Base-by-base conservation (phyloP, 306 rosid genomes). In the Leucaena leucocephala region DNA sequence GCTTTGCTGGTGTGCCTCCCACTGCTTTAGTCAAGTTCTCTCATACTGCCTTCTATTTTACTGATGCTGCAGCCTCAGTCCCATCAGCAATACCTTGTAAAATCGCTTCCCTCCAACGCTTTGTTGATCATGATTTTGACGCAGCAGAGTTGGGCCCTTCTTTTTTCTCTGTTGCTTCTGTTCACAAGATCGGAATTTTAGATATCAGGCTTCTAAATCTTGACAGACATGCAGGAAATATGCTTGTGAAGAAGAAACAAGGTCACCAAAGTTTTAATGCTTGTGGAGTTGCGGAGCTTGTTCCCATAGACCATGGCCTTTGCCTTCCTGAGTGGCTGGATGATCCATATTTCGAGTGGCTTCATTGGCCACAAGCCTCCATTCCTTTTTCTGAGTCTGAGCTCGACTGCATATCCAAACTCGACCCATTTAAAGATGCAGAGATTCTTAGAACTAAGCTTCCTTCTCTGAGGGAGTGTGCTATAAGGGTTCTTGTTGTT, bases 311-410 rank as follows among this genome's bases (percentile, higher is more conserved):
- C 79, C 98, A 94, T 65, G 98, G 98, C 14, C 90, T 94, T 74
- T 94, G 97, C 83, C 90, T 94, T 15, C 98, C 97, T 9, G 98
- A 94, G 82, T 92, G 97, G 95, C 82, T 94, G 4, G 98, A 92
- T 71, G 98, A 92, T 80, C 98, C 97, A 14, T 94, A 94, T 79
- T 94, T 92, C 36, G 98, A 94, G 80, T 92, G 98, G 98, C 82
- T 94, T 79, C 98, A 94, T 71, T 94, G 97, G 98, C 95, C 97
- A 72, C 98, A 94, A 78, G 97, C 98, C 50, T 89, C 88, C 0
- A 64, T 85, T 78, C 93, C 97, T 36, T 94, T 94, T 82, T 92
- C 95, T 3, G 90, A 89, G 50, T 85, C 78, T 5, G 97, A 92
- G 69, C 66, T 86, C 6, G 95, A 93, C 48, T 94, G 92, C 73